phyloP scores from a whole-genome alignment of 2,329 filamentous ascomycete genomes.

The Scytalidium sp. region DNA sequence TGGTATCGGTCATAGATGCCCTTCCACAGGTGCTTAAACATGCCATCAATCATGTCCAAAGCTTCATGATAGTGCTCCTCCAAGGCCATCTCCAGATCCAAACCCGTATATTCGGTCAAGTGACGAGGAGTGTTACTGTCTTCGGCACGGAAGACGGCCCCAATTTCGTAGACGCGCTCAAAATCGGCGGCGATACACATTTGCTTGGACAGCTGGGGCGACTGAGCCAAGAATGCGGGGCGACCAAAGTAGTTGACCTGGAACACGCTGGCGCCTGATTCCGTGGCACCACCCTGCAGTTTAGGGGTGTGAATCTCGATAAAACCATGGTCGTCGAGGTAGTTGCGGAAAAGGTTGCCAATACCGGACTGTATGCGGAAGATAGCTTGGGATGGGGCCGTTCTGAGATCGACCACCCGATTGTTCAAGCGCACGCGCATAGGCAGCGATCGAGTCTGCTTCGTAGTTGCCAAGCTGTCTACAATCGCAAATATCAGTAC shows the following conservation, averaged over 20 bases:
- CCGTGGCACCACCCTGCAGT: slow-evolving; percentile 83
- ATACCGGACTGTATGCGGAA: slow-evolving; percentile 84
- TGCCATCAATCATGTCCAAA: slow-evolving; percentile 71
- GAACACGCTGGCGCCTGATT: slow-evolving; percentile 90
- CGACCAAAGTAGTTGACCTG: slow-evolving; percentile 88
- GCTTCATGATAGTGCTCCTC: slow-evolving; percentile 88
- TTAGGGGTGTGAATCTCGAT: slow-evolving; percentile 95
- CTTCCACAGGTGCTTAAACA: slow-evolving; percentile 77
- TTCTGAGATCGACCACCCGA: slow-evolving; percentile 79
- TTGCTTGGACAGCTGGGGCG: slow-evolving; percentile 88
- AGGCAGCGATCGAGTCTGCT: slow-evolving; percentile 21
- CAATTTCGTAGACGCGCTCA: slow-evolving; percentile 83
- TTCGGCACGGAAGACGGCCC: slow-evolving; percentile 87
- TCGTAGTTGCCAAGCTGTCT: slow-evolving; percentile 5
- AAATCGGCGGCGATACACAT: slow-evolving; percentile 91
- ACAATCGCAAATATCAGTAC: no score
- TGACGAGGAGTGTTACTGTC: slow-evolving; percentile 95
- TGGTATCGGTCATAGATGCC: slow-evolving; percentile 67
- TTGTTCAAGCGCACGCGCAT: slow-evolving; percentile 65
- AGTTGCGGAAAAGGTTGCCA: slow-evolving; percentile 73
- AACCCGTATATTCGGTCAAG: slow-evolving; percentile 88
- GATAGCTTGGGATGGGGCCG: slow-evolving; percentile 81
- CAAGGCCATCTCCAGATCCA: slow-evolving; percentile 92
- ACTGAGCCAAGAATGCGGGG: slow-evolving; percentile 84
- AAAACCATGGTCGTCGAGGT: slow-evolving; percentile 73